Base-by-base conservation (phyloP, 371 early-diverging fungal species). In the Actinomucor elegans region DNA sequence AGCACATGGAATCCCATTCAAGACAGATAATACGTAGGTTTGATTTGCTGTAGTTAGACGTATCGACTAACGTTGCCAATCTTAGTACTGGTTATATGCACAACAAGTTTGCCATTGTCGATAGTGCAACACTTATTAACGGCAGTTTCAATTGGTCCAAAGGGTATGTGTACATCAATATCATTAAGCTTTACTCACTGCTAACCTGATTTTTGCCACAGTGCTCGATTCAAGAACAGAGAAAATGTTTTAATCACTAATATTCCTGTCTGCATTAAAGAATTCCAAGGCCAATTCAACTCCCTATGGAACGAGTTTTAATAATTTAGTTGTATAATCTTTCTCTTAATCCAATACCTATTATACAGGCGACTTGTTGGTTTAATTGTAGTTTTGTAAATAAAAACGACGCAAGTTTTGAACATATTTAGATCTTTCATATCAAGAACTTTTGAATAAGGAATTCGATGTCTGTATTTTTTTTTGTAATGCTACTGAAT, bases 71-170 rank as follows among this genome's bases (percentile, higher is more conserved):
- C 20, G 6, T 20, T 8, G 15, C 7, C 11, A 4, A 28, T 43
- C 11, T 46, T 58, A 79, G 78, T 34, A 44, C 65, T 12, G 70
- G 77, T 8, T 78, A 71, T 47, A 83, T 83, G 84, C 84, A 83
- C 42, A 80, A 83, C 65, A 83, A 83, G 52, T 83, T 83, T 60
- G 84, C 79, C 6, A 61, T 80, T 36, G 52, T 80, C 31, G 79
- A 80, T 46, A 55, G 73, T 36, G 37, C 58, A 20, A 66, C 79
- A 15, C 58, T 84, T 21, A 66, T 80, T 43, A 76, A 67, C 38
- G 84, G 84, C 12, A 81, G 82, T 41, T 84, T 77, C 64, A 84
- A 84, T 61, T 84, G 84, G 84, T 80, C 81, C 37, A 84, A 81
- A 33, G 79, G 71, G 77, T 77, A 67, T 9, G 40, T 26, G 24